Evolutionary conservation across 805 yeast species (phyloP).

Genomic region (Spathaspora sp.): DNA sequence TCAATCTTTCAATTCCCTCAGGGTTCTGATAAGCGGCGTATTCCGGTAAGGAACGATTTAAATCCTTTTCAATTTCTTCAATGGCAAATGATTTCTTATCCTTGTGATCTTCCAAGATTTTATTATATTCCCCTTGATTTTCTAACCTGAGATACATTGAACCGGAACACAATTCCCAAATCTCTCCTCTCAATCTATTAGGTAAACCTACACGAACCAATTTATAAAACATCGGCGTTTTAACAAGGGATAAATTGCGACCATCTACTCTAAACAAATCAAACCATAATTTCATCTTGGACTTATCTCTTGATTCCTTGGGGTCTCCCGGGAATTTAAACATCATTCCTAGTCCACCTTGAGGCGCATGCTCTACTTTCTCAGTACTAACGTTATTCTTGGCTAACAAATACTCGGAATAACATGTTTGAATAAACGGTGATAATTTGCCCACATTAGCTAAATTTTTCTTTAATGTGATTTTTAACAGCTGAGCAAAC

Average conservation of each 20-base stretch:
- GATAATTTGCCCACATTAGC: constrained; percentile 58
- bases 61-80: constrained; percentile 95
- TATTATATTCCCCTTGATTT: constrained; percentile 55
- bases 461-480: constrained; percentile 58
- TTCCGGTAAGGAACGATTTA: constrained; percentile 92
- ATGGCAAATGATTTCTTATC: constrained; percentile 76
- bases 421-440: constrained; percentile 65
- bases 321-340: constrained; percentile 92
- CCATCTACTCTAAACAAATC: constrained; percentile 85
- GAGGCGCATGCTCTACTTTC: constrained; percentile 51
- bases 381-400: constrained; percentile 49
- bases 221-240: constrained; percentile 75
- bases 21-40: constrained; percentile 87
- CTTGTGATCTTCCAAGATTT: constrained; percentile 55
- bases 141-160: constrained; percentile 71
- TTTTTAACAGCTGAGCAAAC: constrained; percentile 68
- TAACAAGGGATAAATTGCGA: constrained; percentile 70
- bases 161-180: constrained; percentile 93
- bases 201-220: constrained; percentile 90
- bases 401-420: constrained; percentile 78
- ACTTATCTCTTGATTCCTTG: constrained; percentile 67
- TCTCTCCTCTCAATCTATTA: constrained; percentile 89
- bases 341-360: constrained; percentile 81
- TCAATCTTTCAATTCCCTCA: constrained; percentile 79
- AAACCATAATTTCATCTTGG: constrained; percentile 90